phyloP scores from a whole-genome alignment of 164 flowering plant genomes.

The Tinospora cordifolia region DNA sequence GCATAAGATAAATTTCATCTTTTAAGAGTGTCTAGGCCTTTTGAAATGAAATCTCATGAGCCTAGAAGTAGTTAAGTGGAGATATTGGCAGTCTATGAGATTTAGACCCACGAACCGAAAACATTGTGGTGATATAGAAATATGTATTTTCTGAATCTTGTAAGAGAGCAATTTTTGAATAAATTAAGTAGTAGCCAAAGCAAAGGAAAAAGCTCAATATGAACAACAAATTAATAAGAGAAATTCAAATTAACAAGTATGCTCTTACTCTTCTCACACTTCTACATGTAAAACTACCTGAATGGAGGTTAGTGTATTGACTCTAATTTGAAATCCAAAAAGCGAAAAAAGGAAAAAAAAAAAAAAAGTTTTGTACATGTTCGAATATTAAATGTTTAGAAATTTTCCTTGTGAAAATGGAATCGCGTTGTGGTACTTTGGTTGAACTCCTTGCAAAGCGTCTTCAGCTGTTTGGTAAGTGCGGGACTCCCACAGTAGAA shows the following conservation, averaged over 20 bases:
- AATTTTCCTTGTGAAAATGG: conserved; percentile 88
- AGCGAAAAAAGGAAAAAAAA: background rate
- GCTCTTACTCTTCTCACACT: conserved; percentile 3
- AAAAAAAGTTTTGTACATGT: background rate
- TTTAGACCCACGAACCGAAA: too few species aligned
- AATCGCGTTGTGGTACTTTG: conserved; percentile 59
- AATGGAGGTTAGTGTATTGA: conserved; percentile 1
- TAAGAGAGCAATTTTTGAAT: background rate
- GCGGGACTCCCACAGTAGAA: conserved; percentile 86
- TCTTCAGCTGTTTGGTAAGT: conserved; percentile 45
- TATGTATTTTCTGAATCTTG: too few species aligned
- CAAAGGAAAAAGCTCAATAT: background rate
- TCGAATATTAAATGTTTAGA: conserved; percentile 27
- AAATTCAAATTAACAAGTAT: background rate
- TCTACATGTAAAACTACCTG: background rate
- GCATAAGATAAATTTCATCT: too few species aligned
- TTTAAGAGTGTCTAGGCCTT: too few species aligned
- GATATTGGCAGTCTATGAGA: too few species aligned
- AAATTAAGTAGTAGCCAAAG: background rate
- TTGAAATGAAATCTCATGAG: too few species aligned
- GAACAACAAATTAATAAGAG: background rate
- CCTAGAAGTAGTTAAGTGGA: too few species aligned
- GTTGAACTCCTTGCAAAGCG: conserved; percentile 69
- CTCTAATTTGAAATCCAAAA: background rate
- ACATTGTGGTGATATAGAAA: too few species aligned